Evolutionary conservation across 805 yeast genomes (phyloP).

Genomic region (Candida ovalis): DNA sequence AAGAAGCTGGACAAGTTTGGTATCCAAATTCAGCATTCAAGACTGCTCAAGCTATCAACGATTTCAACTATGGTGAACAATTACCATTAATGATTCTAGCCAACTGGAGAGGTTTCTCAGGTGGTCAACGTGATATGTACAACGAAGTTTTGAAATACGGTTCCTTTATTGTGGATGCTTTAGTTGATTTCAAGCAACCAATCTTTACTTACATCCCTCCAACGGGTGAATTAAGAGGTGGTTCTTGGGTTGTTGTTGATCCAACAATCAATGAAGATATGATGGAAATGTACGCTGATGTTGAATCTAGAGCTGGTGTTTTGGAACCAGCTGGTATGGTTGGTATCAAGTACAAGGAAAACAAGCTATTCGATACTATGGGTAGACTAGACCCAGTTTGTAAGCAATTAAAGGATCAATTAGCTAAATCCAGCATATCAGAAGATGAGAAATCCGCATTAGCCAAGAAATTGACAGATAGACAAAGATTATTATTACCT

Average conservation of each 20-base stretch:
- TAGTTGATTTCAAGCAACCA: slow-evolving; percentile 94
- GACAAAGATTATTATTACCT: slow-evolving; percentile 80
- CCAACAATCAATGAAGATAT: slow-evolving; percentile 94
- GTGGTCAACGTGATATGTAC: slow-evolving; percentile 99
- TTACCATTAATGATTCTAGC: slow-evolving; percentile 96
- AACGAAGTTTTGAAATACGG: slow-evolving; percentile 97
- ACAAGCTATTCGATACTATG: slow-evolving; percentile 88
- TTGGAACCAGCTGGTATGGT: slow-evolving; percentile 99
- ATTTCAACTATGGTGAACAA: slow-evolving; percentile 97
- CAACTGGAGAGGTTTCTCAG: slow-evolving; percentile 99
- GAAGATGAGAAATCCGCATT: slow-evolving; percentile 65
- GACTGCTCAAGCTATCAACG: slow-evolving; percentile 98
- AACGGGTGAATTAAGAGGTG: slow-evolving; percentile 97
- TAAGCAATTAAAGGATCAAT: slow-evolving; percentile 58
- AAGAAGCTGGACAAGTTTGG: slow-evolving; percentile 99
- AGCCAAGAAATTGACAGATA: slow-evolving; percentile 62
- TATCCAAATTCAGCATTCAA: slow-evolving; percentile 98
- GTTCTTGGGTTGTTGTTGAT: slow-evolving; percentile 99
- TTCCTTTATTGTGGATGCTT: slow-evolving; percentile 93
- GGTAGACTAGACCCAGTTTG: slow-evolving; percentile 79
- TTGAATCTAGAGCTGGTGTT: slow-evolving; percentile 94
- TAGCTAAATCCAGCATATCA: slow-evolving; percentile 48
- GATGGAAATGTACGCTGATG: slow-evolving; percentile 99
- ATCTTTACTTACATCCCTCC: slow-evolving; percentile 97
- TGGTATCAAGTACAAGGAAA: slow-evolving; percentile 95